A percentile compares a stretch with the other conserved stretches of the same genome.
Conservation (phyloP, 441 rosid genomes). For the Biscutella laevigata region DNA sequence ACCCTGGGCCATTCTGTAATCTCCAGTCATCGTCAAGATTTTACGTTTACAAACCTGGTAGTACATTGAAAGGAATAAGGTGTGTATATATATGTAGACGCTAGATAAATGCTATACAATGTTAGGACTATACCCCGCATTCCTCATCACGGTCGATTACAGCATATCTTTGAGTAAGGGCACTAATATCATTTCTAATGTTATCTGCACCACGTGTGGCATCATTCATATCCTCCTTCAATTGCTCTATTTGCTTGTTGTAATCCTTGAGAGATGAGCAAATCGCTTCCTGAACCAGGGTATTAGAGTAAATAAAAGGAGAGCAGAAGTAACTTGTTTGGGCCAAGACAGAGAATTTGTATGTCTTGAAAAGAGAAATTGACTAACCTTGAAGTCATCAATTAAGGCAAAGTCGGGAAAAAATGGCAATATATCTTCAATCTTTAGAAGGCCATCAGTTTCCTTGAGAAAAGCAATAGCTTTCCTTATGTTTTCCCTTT, state of each 20-base stretch:
- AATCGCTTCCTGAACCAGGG: slow-evolving; percentile 72
- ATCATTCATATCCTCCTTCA: slow-evolving; percentile 97
- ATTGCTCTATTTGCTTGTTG: slow-evolving; percentile 85
- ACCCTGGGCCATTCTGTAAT: slow-evolving; percentile 60
- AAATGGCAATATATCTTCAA: slow-evolving; percentile 97
- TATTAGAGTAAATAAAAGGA: not conserved
- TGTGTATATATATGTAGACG: not conserved
- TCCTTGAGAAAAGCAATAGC: slow-evolving; percentile 98
- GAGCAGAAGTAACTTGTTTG: slow-evolving; percentile 4
- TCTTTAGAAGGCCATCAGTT: slow-evolving; percentile 95
- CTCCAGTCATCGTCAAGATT: slow-evolving; percentile 58
- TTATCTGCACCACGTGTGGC: slow-evolving; percentile 99
- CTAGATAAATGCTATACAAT: not conserved
- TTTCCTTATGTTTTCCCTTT: slow-evolving; percentile 95
- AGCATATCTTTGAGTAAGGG: slow-evolving; percentile 96
- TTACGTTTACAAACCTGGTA: slow-evolving; percentile 74
- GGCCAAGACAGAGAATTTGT: not conserved
- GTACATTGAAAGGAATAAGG: slow-evolving; percentile 15
- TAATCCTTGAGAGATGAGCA: slow-evolving; percentile 97
- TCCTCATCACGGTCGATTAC: slow-evolving; percentile 87
- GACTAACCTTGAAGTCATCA: slow-evolving; percentile 92
- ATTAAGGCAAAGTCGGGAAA: slow-evolving; percentile 98
- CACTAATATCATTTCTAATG: slow-evolving; percentile 92
- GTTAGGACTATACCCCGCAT: slow-evolving; percentile 72
- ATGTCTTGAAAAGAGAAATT: not conserved